Percentiles rank a stretch among this genome's conserved stretches.
These are phyloP conservation scores for Spathaspora arborariae DNA, from an alignment of 805 yeast genomes.

Conservation along the genomic window DNA sequence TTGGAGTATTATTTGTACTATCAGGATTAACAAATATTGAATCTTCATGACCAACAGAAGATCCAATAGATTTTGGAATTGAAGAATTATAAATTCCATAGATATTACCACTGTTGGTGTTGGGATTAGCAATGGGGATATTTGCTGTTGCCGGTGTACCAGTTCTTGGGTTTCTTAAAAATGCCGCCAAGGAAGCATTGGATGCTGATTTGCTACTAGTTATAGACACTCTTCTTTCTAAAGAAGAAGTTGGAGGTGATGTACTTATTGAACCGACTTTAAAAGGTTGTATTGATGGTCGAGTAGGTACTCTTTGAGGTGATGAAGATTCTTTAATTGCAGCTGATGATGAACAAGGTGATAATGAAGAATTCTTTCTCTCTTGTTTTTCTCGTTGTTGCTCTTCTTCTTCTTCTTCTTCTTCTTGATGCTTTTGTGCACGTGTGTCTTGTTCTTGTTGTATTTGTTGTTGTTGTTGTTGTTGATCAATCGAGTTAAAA, in stretches of 20 bases:
- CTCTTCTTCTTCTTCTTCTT: background rate
- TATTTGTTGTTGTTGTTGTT: background rate
- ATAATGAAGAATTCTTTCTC: slow-evolving; percentile 11
- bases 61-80: slow-evolving; percentile 36
- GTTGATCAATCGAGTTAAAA: slow-evolving; percentile 44
- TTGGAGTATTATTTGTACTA: slow-evolving; percentile 37
- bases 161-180: slow-evolving; percentile 48
- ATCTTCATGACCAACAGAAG: slow-evolving; percentile 35
- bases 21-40: slow-evolving; percentile 17
- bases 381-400: background rate
- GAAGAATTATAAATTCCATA: slow-evolving; percentile 10
- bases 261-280: slow-evolving; percentile 56
- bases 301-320: slow-evolving; percentile 12
- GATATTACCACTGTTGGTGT: background rate
- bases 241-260: slow-evolving; percentile 34
- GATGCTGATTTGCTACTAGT: slow-evolving; percentile 48
- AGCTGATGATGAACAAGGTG: slow-evolving; percentile 26
- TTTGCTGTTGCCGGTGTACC: slow-evolving; percentile 19
- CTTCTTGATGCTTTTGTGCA: background rate
- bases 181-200: slow-evolving; percentile 51
- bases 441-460: background rate
- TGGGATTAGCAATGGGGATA: slow-evolving; percentile 17
- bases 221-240: slow-evolving; percentile 38
- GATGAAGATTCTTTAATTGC: slow-evolving; percentile 6
- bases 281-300: slow-evolving; percentile 48